These are phyloP conservation scores for Fusarium avenaceum DNA, from an alignment of 2,329 filamentous ascomycete genomes.

Conservation along the genomic window DNA sequence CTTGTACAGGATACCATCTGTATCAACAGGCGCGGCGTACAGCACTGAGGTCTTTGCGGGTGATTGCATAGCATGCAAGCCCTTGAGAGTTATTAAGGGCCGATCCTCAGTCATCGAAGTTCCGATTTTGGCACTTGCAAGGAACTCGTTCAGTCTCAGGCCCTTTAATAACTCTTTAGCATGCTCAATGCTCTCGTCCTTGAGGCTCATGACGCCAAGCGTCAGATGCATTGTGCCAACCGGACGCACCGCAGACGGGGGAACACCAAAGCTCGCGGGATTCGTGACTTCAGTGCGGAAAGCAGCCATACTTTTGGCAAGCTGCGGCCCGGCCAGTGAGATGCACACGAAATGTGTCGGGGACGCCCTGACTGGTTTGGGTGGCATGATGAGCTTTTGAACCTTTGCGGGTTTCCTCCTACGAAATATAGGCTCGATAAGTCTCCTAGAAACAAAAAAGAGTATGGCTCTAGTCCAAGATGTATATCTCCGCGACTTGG, in stretches of 20 bases:
- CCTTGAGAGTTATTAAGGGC: conserved; percentile 63
- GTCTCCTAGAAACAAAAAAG: neutral
- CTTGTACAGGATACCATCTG: conserved; percentile 61
- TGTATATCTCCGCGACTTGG: neutral
- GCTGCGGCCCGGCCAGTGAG: conserved; percentile 76
- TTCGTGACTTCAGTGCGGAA: conserved; percentile 72
- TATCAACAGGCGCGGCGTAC: conserved; percentile 73
- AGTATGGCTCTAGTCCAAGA: neutral
- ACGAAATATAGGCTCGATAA: neutral
- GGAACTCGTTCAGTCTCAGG: conserved; percentile 57
- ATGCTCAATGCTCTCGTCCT: conserved; percentile 60
- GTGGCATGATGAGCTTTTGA: conserved; percentile 23
- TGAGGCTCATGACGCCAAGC: conserved; percentile 85
- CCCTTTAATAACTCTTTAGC: conserved; percentile 58
- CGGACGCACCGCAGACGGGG: conserved; percentile 77
- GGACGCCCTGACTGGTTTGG: conserved; percentile 57
- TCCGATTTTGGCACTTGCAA: conserved; percentile 49
- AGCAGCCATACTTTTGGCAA: conserved; percentile 70
- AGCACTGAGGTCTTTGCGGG: conserved; percentile 71
- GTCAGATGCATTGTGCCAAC: conserved; percentile 87
- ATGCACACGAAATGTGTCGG: conserved; percentile 84
- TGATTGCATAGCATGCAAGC: conserved; percentile 73
- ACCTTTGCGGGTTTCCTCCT: neutral
- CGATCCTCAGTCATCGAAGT: conserved; percentile 16
- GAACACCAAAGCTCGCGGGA: conserved; percentile 64